Evolutionary conservation across 1,284 basidiomycete species (phyloP), one percentile per base, ranked within the genome.

Genomic region (Cutaneotrichosporon dermatis): DNA sequence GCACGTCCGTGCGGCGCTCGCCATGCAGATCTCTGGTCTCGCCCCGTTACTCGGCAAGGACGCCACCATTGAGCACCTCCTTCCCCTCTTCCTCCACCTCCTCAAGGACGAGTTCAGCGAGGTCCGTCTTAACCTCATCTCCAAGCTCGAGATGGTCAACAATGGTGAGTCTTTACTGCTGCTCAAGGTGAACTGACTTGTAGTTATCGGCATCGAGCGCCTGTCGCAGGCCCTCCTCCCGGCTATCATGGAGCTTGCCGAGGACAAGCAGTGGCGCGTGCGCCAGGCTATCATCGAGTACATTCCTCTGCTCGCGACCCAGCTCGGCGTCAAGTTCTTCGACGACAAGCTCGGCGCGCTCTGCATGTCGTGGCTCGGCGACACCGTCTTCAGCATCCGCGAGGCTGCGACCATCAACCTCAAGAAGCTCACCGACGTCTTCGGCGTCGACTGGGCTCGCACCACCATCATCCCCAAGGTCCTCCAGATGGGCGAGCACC

Each of bases 271-370:
- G 68, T 99, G 96, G 96, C 89, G 96, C 53, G 96, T 99, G 45
- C 88, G 96, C 68, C 96, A 99, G 80, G 96, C 96, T 12, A 99
- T 99, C 80, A 99, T 99, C 79, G 96, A 99, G 79, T 98, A 99
- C 80, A 98, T 85, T 87, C 79, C 96, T 83, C 85, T 99, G 25
- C 87, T 99, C 44, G 94, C 96, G 51, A 95, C 90, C 25, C 96
- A 99, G 77, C 85, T 99, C 57, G 96, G 96, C 60, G 92, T 94
- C 68, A 83, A 88, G 41, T 99, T 99, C 83, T 99, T 99, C 73
- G 94, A 99, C 77, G 96, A 99, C 73, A 92, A 97, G 78, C 85
- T 99, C 50, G 90, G 90, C 52, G 91, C 90, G 72, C 83, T 99
- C 43, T 99, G 96, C 83, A 97, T 99, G 94, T 92, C 91, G 15